Evolutionary conservation across 164 flowering plant species (phyloP), one percentile per base, ranked within the genome.

Genomic region (Protea cynaroides): DNA sequence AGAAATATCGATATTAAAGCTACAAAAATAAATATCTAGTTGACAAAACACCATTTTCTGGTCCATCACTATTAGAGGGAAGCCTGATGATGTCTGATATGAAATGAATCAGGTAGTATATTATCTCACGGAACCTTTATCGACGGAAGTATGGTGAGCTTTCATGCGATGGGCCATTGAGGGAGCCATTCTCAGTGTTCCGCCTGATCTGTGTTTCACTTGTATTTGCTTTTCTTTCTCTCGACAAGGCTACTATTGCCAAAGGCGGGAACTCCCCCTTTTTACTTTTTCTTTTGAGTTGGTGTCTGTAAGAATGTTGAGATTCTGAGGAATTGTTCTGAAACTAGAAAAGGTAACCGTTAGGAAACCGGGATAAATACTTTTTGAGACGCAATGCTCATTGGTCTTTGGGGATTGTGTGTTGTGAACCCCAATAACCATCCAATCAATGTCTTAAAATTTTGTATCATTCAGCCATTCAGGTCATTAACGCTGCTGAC

Each of bases 131-230:
- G 95, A 61, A 87, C 91, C 60, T 91, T 88, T 74, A 83, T 91
- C 74, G 93, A 91, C 69, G 97, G 97, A 51, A 88, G 97, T 72
- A 90, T 91, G 88, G 92, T 67, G 91, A 90, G 75, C 90, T 90
- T 49, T 90, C 95, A 58, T 90, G 95, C 64, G 95, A 90, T 71
- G 95, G 92, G 40, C 95, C 92, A n/a, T 71, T 90, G 29, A 80
- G 97, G 71, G 90, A 83, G 75, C 97, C 97, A 11, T 90, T 71
- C 50, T 46, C 79, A 23, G 83, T 86, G 13, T 84, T 74, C 65
- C 84, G 90, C 65, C 88, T 83, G 86, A 86, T 80, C 7, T n/a
- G 73, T 59, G 24, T 25, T 46, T 3, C 10, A 2, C 14, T 46
- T 4, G 9, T 37, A 4, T 46, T 46, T 22, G 24, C 18, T 58